Conservation (phyloP, 2,329 filamentous ascomycete genomes). For the Pseudogymnoascus sp. region DNA sequence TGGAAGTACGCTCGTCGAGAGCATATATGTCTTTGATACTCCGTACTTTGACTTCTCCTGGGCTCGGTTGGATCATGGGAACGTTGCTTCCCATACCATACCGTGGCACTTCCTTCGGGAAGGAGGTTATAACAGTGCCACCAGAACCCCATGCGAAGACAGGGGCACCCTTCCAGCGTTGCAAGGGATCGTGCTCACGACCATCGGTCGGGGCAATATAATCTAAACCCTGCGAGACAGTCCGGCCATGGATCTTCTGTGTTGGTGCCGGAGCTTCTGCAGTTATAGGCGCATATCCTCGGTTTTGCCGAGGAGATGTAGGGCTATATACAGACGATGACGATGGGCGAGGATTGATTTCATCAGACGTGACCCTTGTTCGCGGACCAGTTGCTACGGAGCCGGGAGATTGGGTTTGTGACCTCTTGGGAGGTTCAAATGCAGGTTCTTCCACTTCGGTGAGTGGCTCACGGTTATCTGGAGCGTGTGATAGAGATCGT, state of each 20-base stretch:
- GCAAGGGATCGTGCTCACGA: constrained; percentile 64
- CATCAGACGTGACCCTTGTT: constrained; percentile 22
- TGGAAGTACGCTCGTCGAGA: constrained; percentile 61
- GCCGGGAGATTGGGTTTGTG: constrained; percentile 56
- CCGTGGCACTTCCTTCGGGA: constrained; percentile 80
- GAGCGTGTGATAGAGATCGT: constrained; percentile 36
- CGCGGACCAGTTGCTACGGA: constrained; percentile 42
- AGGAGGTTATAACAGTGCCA: constrained; percentile 72
- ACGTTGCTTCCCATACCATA: constrained; percentile 62
- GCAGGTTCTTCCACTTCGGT: constrained; percentile 24
- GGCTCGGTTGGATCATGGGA: constrained; percentile 72
- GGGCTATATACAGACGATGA: constrained; percentile 41
- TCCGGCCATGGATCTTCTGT: constrained; percentile 36
- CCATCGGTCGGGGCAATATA: constrained; percentile 57
- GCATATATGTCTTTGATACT: constrained; percentile 67
- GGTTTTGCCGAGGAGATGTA: constrained; percentile 14
- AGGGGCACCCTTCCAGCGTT: constrained; percentile 86
- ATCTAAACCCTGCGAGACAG: constrained; percentile 47
- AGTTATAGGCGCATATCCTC: constrained; percentile 11
- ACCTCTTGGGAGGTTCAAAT: constrained; percentile 39
- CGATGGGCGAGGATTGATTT: constrained; percentile 28
- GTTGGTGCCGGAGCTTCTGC: constrained; percentile 12
- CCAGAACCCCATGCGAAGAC: constrained; percentile 84
- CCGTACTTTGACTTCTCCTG: constrained; percentile 74
- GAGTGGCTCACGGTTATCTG: constrained; percentile 16